Evolutionary conservation across 495 filamentous ascomycete species (phyloP).

Genomic region (Penicillium bialowiezense): DNA sequence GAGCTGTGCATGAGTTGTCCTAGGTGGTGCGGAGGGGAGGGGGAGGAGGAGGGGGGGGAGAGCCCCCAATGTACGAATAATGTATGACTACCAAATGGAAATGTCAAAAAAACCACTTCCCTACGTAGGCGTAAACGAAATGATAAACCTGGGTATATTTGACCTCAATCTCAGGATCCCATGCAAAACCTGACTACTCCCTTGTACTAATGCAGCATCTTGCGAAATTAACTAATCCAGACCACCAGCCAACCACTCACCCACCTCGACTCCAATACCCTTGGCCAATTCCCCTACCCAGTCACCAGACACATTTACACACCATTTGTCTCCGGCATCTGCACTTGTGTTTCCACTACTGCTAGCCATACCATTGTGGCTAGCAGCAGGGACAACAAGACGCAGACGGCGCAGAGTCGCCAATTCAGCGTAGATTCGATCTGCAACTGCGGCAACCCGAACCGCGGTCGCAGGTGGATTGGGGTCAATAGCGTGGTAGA

Average conservation of each 20-base stretch:
- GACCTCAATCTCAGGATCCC: conserved; percentile 3
- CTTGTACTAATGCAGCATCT: background rate
- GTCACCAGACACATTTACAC: conserved; percentile 46
- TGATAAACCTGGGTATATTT: conserved; percentile 19
- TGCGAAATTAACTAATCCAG: conserved; percentile 28
- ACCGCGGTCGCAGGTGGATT: conserved; percentile 58
- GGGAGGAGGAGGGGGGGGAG: no score
- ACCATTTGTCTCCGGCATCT: conserved; percentile 46
- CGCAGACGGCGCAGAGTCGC: conserved; percentile 78
- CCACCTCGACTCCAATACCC: conserved; percentile 46
- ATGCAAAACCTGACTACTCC: conserved; percentile 6
- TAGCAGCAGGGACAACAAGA: conserved; percentile 61
- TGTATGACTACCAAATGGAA: no score
- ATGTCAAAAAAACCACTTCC: no score
- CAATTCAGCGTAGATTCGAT: conserved; percentile 68
- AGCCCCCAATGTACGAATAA: no score
- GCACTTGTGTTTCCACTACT: conserved; percentile 39
- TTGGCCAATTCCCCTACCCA: conserved; percentile 50
- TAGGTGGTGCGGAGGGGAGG: no score
- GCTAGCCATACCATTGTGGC: conserved; percentile 36
- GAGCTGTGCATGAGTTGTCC: no score
- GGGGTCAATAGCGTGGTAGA: conserved; percentile 75
- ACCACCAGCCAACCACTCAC: conserved; percentile 47
- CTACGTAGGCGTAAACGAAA: background rate
- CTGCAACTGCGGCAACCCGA: conserved; percentile 42